Percentiles rank a stretch among this genome's conserved stretches.
These are phyloP conservation scores for Fusarium staphyleae DNA, from an alignment of 2,329 filamentous ascomycete species.

Conservation along the genomic window DNA sequence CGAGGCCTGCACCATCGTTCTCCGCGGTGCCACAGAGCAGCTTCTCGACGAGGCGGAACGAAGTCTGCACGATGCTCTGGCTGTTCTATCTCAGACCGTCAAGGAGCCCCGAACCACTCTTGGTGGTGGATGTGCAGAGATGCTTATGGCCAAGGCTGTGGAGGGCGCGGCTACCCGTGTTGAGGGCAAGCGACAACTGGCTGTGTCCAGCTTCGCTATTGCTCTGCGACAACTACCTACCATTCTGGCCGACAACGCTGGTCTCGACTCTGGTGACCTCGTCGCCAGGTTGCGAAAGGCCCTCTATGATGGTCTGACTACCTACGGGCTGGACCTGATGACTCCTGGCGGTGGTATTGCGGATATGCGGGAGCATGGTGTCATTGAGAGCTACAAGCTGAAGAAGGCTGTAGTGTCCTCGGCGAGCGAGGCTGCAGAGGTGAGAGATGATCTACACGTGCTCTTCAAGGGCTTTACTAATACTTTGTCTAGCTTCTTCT, in stretches of 20 bases:
- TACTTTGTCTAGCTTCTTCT: constrained; percentile 72
- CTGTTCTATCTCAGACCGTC: constrained; percentile 95
- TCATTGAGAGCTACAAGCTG: constrained; percentile 98
- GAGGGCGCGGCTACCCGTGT: constrained; percentile 92
- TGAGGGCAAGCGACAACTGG: constrained; percentile 95
- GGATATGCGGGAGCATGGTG: constrained; percentile 94
- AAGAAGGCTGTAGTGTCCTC: constrained; percentile 98
- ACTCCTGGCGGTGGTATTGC: constrained; percentile 90
- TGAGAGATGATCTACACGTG: constrained; percentile 54
- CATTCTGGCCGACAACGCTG: constrained; percentile 96
- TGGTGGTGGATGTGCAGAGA: constrained; percentile 95
- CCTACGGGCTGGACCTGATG: constrained; percentile 87
- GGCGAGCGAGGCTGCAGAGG: constrained; percentile 95
- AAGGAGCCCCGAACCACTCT: constrained; percentile 93
- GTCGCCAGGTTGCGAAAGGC: constrained; percentile 90
- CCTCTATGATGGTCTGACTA: constrained; percentile 93
- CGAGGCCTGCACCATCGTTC: constrained; percentile 93
- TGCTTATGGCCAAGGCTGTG: constrained; percentile 98
- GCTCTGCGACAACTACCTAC: constrained; percentile 94
- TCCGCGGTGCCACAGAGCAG: constrained; percentile 95
- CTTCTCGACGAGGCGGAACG: constrained; percentile 96
- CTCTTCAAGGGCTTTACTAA: constrained; percentile 25
- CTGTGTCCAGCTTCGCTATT: constrained; percentile 86
- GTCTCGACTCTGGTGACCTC: constrained; percentile 92
- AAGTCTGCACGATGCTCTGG: constrained; percentile 93